Conservation (phyloP, 768 basidiomycete species). For the Tylopilus subfusipes region DNA sequence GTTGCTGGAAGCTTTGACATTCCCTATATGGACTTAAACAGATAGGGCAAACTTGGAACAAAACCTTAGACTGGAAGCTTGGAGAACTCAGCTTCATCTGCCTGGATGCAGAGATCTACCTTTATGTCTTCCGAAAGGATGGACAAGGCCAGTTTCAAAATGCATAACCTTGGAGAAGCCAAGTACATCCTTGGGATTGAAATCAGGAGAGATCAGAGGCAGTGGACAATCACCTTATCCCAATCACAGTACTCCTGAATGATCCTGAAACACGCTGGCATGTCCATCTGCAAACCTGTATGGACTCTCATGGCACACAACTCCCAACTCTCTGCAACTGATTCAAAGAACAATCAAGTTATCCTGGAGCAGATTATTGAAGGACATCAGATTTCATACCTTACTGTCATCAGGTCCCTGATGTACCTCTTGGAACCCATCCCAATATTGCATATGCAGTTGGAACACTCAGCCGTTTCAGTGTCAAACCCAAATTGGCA, state of each 20-base stretch:
- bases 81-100: background rate
- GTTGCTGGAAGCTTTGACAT: background rate
- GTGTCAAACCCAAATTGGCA: too few relatives aligned
- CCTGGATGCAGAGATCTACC: background rate
- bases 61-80: background rate
- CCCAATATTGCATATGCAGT: background rate
- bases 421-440: slow-evolving; percentile 2
- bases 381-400: background rate
- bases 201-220: slow-evolving; percentile 22
- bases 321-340: background rate
- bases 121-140: background rate
- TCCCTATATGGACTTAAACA: background rate
- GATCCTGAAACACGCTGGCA: slow-evolving; percentile 12
- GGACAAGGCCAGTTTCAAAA: background rate
- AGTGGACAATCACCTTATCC: slow-evolving; percentile 26
- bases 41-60: background rate
- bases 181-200: slow-evolving; percentile 32
- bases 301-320: slow-evolving; percentile 9
- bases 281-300: background rate
- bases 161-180: slow-evolving; percentile 3
- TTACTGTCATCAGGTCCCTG: background rate
- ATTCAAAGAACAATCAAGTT: background rate
- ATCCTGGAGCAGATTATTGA: background rate
- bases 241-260: slow-evolving; percentile 20
- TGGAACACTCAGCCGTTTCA: background rate